phyloP scores from a whole-genome alignment of 257 asterid species.

The Voacanga thouarsii region DNA sequence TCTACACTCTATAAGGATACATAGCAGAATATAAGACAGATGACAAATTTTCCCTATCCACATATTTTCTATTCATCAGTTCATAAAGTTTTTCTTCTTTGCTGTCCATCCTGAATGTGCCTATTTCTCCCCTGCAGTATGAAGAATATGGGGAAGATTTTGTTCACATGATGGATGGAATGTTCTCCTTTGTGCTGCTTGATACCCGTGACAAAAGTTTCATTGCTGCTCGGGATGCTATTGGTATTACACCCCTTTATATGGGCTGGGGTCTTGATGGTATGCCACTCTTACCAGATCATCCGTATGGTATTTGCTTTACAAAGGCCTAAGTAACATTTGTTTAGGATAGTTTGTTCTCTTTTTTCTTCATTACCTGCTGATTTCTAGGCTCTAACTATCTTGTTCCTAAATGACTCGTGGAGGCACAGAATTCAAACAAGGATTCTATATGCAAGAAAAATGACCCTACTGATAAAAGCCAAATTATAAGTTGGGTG shows the following conservation, averaged over 20 bases:
- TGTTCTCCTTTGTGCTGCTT: conserved; percentile 98
- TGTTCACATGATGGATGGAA: conserved; percentile 94
- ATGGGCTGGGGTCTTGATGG: conserved; percentile 99
- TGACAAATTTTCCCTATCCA: background rate
- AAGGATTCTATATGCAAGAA: background rate
- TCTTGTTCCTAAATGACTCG: background rate
- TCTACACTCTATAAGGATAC: background rate
- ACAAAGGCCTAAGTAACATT: background rate
- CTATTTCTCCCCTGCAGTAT: conserved; percentile 47
- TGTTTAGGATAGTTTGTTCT: background rate
- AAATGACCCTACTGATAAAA: background rate
- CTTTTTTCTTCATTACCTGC: background rate
- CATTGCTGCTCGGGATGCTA: conserved; percentile 99
- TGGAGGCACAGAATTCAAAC: background rate
- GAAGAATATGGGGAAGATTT: conserved; percentile 97
- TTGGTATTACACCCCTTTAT: conserved; percentile 97
- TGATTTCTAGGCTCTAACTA: background rate
- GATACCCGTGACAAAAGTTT: conserved; percentile 93
- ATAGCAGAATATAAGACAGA: background rate
- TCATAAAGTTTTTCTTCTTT: background rate
- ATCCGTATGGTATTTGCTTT: background rate
- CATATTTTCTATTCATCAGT: background rate
- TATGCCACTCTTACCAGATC: conserved; percentile 22
- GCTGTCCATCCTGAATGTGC: conserved; percentile 2
- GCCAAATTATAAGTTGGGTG: background rate